Evolutionary conservation across 495 filamentous ascomycete genomes (phyloP).

Genomic region (Pyrenula massariospora): DNA sequence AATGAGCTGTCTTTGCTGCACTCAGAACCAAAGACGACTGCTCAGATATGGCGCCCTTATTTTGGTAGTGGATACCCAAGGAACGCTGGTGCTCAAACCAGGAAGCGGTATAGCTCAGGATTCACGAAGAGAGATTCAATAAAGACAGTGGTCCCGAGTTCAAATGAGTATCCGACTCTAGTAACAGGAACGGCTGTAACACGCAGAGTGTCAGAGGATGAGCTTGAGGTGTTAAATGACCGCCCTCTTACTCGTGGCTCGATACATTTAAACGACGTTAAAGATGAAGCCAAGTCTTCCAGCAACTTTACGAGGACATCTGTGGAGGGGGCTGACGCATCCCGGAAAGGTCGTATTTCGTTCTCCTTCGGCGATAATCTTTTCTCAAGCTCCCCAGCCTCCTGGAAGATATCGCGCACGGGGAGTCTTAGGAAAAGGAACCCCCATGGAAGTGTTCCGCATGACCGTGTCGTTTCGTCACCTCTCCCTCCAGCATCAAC

Average conservation of each 20-base stretch:
- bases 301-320: background rate
- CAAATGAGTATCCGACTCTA: constrained; percentile 22
- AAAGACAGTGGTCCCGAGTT: constrained; percentile 16
- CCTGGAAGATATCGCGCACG: constrained; percentile 13
- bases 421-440: constrained; percentile 10
- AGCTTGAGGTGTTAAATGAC: background rate
- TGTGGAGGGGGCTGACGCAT: constrained; percentile 1
- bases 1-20: background rate
- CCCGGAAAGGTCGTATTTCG: constrained; percentile 15
- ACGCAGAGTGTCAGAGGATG: constrained; percentile 7
- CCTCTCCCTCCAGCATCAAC: constrained; percentile 2
- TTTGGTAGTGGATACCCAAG: constrained; percentile 3
- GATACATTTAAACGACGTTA: background rate
- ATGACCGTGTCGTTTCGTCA: constrained; percentile 11
- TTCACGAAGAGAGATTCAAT: constrained; percentile 7
- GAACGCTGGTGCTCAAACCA: constrained; percentile 9
- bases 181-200: constrained; percentile 26
- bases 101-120: background rate
- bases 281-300: background rate
- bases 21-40: background rate
- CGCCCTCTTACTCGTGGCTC: background rate
- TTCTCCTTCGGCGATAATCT: constrained; percentile 21
- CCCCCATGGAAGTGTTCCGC: background rate
- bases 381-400: constrained; percentile 15
- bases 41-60: background rate